Conservation (phyloP, 139 green algal genomes). For the Chlamydomonas asymmetrica region DNA sequence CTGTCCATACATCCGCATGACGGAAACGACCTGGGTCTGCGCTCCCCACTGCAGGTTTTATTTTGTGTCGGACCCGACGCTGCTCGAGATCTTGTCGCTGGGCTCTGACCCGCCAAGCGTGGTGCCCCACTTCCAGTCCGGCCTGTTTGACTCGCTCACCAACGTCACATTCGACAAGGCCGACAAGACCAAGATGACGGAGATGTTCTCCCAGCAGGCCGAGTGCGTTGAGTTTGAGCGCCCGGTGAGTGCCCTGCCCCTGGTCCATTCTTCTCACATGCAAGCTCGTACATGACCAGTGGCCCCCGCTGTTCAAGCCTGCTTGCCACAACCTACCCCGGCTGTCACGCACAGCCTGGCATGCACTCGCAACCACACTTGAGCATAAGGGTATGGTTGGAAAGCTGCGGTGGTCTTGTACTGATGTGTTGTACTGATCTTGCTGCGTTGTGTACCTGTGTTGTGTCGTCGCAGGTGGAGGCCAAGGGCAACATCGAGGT, state of each 20-base stretch:
- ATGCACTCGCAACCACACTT: too few species aligned
- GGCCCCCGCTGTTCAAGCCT: too few species aligned
- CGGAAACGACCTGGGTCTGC: too few species aligned
- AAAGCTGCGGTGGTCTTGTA: too few species aligned
- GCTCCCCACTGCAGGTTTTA: constrained; percentile 74
- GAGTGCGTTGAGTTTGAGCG: constrained; percentile 70
- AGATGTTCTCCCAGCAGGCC: constrained; percentile 89
- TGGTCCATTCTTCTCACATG: too few species aligned
- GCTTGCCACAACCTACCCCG: too few species aligned
- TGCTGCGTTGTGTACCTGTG: too few species aligned
- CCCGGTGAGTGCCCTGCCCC: constrained; percentile 68
- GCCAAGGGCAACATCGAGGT: constrained; percentile 92
- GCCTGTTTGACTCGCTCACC: constrained; percentile 91
- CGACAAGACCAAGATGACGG: constrained; percentile 87
- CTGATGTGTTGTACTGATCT: too few species aligned
- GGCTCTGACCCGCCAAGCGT: constrained; percentile 88
- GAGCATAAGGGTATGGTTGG: too few species aligned
- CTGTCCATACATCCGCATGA: too few species aligned
- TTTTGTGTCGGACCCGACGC: constrained; percentile 95
- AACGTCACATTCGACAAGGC: constrained; percentile 90
- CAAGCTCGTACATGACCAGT: too few species aligned
- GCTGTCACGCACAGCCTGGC: too few species aligned
- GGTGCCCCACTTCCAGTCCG: constrained; percentile 94
- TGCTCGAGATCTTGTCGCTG: constrained; percentile 96
- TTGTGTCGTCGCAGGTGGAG: constrained; percentile 49